These are phyloP conservation scores for Hyaloscypha variabilis DNA, from an alignment of 495 filamentous ascomycete species.

Conservation along the genomic window DNA sequence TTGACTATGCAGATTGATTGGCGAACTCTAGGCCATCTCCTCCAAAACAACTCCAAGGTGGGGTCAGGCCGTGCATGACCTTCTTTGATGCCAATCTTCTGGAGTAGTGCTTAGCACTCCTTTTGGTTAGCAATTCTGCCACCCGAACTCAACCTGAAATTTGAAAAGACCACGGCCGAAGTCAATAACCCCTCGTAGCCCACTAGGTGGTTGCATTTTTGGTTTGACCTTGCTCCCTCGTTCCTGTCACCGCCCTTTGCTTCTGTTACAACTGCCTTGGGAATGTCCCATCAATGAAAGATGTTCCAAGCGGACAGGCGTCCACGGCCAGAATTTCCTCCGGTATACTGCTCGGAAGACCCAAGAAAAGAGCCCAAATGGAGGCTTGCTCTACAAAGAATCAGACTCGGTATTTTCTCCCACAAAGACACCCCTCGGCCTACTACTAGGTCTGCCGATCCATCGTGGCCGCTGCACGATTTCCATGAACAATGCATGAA, in stretches of 20 bases:
- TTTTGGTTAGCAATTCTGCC: neutral
- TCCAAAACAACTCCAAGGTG: neutral
- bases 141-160: neutral
- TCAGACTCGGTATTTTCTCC: neutral
- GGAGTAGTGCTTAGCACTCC: neutral
- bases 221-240: neutral
- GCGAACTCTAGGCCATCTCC: neutral
- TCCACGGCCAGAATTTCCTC: neutral
- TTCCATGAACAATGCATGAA: neutral
- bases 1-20: neutral
- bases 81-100: neutral
- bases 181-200: too few relatives aligned
- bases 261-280: neutral
- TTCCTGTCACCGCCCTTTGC: neutral
- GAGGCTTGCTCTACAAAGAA: neutral
- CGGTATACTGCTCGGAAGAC: neutral
- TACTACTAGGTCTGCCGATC: neutral
- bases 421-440: neutral
- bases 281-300: neutral
- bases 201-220: neutral
- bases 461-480: neutral
- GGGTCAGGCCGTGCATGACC: neutral
- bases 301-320: neutral
- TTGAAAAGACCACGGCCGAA: neutral
- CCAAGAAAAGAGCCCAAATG: neutral